A percentile compares a stretch with the other conserved stretches of the same genome.
These are phyloP conservation scores for Fibroporia radiculosa DNA, from an alignment of 768 basidiomycete species.

Conservation along the genomic window DNA sequence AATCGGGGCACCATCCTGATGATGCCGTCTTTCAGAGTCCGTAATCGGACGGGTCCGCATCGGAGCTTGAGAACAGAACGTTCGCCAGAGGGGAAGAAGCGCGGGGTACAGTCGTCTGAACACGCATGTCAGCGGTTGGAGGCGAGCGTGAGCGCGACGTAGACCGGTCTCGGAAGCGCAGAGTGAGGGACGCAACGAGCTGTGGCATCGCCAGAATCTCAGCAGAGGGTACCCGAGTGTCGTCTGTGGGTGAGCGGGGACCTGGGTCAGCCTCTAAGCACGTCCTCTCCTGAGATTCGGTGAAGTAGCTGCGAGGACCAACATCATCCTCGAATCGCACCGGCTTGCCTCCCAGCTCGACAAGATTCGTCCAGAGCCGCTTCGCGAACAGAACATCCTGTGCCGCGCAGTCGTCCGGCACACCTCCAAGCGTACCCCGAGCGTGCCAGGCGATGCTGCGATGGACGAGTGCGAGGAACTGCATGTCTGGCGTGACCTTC, in stretches of 20 bases:
- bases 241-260: too few relatives aligned
- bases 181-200: constrained; percentile 19
- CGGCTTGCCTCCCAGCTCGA: constrained; percentile 25
- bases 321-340: constrained; percentile 3
- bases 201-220: constrained; percentile 16
- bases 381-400: constrained; percentile 28
- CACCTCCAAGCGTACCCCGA: not conserved
- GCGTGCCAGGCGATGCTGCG: constrained; percentile 25
- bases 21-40: not conserved
- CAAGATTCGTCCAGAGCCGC: constrained; percentile 24
- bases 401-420: constrained; percentile 11
- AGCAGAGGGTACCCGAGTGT: not conserved
- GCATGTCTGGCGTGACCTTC: constrained; percentile 22
- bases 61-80: not conserved
- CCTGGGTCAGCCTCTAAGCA: too few relatives aligned
- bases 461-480: constrained; percentile 30
- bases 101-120: not conserved
- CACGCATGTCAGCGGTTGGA: not conserved
- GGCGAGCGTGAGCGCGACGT: constrained; percentile 13
- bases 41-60: not conserved
- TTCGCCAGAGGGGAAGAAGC: not conserved
- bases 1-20: not conserved
- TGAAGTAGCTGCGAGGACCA: too few relatives aligned
- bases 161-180: constrained; percentile 20
- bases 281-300: too few relatives aligned